Base-by-base conservation (phyloP, 2,329 filamentous ascomycete species). In the Hypoxylon sp. region DNA sequence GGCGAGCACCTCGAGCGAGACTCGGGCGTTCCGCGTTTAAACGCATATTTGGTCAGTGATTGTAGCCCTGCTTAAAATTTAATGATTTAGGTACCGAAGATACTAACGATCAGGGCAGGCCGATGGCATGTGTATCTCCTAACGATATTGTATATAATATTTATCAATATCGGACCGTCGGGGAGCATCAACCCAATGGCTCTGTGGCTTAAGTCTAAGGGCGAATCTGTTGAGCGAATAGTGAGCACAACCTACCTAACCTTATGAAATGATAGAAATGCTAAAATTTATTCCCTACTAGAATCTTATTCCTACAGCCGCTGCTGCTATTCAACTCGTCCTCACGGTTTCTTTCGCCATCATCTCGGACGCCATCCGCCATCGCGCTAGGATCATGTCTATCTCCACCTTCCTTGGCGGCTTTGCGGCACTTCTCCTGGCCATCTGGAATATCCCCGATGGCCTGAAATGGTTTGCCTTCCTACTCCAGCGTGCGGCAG, bases 281-380 rank as follows among this genome's bases (percentile, higher is more conserved):
- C 23, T 60, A 66, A 65, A 17, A 11, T 13, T 10, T 1, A 10
- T 6, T 48, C 46, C 19, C 14, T 14, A 32, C 10, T 19, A 79
- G 77, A 86, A 86, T 53, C 83, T 82, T 48, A 84, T 84, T 23
- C 83, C 83, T 0, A 85, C 83, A 0, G 80, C 79, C 1, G 79
- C 83, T 5, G 80, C 79, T 30, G 86, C 83, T 0, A 82, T 89
- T 1, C 84, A 87, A 65, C 81, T 87, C 0, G 79, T 87, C 1
- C 81, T 82, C 2, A 88, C 86, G 0, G 78, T 89, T 0, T 72
- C 79, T 4, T 86, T 86, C 67, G 86, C 86, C 7, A 87, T 86
- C 78, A 79, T 82, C 2, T 87, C 85, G 9, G 86, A 88, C 30
- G 80, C 84, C 4, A 79, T 82, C 4, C 74, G 74, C 1, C 74